Percentiles rank a stretch among this genome's conserved stretches.
These are phyloP conservation scores for Xylaria sp. DNA, from an alignment of 2,329 filamentous ascomycete species.

Conservation along the genomic window DNA sequence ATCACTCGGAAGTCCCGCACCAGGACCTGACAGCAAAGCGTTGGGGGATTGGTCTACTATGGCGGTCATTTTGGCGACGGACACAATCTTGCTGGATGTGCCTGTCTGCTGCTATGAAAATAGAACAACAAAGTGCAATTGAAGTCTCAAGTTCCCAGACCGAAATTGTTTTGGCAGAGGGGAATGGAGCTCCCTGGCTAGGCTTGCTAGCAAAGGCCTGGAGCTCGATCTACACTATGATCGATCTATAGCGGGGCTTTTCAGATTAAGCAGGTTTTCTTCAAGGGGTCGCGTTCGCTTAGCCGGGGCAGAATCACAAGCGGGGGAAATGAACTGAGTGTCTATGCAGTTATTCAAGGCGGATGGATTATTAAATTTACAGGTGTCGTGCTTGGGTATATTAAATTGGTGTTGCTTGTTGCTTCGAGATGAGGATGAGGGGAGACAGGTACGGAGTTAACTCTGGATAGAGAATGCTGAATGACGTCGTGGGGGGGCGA, in stretches of 20 bases:
- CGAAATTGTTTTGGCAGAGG: slow-evolving; percentile 2
- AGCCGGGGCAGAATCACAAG: not conserved
- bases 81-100: slow-evolving; percentile 1
- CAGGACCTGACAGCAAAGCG: slow-evolving; percentile 43
- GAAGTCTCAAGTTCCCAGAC: not conserved
- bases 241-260: slow-evolving; percentile 18
- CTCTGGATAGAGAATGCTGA: slow-evolving; percentile 21
- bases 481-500: slow-evolving; percentile 43
- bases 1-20: slow-evolving; percentile 62
- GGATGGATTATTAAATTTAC: not conserved
- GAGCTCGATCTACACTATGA: slow-evolving; percentile 16
- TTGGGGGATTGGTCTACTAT: slow-evolving; percentile 51
- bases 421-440: slow-evolving; percentile 14
- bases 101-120: not conserved
- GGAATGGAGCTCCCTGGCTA: slow-evolving; percentile 15
- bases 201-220: slow-evolving; percentile 10
- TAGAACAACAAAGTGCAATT: slow-evolving; percentile 1
- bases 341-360: not conserved
- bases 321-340: not conserved
- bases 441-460: slow-evolving; percentile 6
- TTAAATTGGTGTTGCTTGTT: not conserved
- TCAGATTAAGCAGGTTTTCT: slow-evolving; percentile 12
- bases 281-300: not conserved
- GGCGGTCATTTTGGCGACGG: slow-evolving; percentile 42
- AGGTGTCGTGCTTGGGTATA: not conserved